Base-by-base conservation (phyloP, 2,329 filamentous ascomycete genomes). In the Botrytis galanthina region DNA sequence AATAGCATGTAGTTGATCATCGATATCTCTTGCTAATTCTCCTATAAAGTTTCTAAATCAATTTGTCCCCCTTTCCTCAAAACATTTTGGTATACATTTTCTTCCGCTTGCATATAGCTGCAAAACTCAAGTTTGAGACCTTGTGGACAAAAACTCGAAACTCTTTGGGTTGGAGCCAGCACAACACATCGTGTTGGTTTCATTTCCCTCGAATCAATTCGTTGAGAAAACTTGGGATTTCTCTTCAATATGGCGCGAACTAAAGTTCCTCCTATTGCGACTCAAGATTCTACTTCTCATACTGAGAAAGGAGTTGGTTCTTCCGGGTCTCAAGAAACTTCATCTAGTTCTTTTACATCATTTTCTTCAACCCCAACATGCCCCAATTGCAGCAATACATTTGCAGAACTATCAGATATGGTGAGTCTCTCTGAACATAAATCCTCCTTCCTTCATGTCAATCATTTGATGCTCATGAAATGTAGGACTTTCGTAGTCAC, bases 401-500 rank as follows among this genome's bases (percentile, higher is more conserved):
- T 76, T 32, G 9, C 61, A 22, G 67, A 74, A 18, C 62, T 73
- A 51, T 73, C 74, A 63, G 48, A 67, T 42, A 57, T 37, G 44
- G 74, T 75, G 44, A 71, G 74, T 73, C 16, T 16, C n/a, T 59
- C 54, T 51, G 57, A 35, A 32, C 54, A 39, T 60, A 44, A 37
- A 29, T 67, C 48, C 22, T 42, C 32, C 10, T 22, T 46, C 62
- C 63, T 39, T 46, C 37, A 39, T 32, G 35, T 64, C 59, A 22
- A 64, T 71, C 32, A 35, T 54, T 66, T 61, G 51, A 63, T 74
- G 74, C 74, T 79, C 74, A 79, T 74, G 72, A 61, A 75, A 64
- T 76, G 66, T 73, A 80, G 79, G 75, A 79, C 70, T 79, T 77
- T 74, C 69, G 74, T 10, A 70, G 78, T 78, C 79, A 81, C 77